These are phyloP conservation scores for Begonia loranthoides DNA, from an alignment of 306 rosid genomes.

Conservation along the genomic window DNA sequence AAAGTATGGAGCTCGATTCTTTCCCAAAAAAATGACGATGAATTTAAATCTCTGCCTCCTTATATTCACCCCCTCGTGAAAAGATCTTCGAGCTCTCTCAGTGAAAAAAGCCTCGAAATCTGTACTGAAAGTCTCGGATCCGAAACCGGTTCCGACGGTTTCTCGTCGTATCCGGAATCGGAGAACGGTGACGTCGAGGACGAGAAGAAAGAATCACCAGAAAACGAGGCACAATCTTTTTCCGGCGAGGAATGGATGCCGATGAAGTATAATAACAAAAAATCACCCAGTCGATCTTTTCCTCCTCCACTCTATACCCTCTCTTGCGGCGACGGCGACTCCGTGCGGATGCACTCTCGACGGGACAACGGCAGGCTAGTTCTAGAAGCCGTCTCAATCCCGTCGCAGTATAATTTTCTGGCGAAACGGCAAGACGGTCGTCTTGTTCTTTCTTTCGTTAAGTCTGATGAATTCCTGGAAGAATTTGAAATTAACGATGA, in stretches of 20 bases:
- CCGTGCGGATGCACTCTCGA: conserved; percentile 8
- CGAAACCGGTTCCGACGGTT: conserved; percentile 79
- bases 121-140: conserved; percentile 94
- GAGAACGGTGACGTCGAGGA: conserved; percentile 20
- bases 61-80: conserved; percentile 77
- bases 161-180: conserved; percentile 34
- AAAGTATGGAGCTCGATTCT: conserved; percentile 51
- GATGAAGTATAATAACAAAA: conserved; percentile 10
- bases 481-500: not conserved
- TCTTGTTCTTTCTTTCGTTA: conserved; percentile 8
- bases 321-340: not conserved
- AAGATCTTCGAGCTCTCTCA: conserved; percentile 38
- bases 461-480: too few relatives aligned
- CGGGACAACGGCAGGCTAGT: conserved; percentile 12
- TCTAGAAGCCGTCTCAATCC: conserved; percentile 5
- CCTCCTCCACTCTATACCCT: conserved; percentile 10
- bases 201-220: not conserved
- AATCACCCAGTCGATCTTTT: not conserved
- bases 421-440: conserved; percentile 10
- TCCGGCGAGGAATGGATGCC: conserved; percentile 10
- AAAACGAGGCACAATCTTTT: not conserved
- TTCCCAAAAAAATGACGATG: conserved; percentile 22
- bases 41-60: conserved; percentile 29
- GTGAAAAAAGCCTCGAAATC: conserved; percentile 51
- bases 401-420: conserved; percentile 1